Base-by-base conservation (phyloP, 177 flowering plant species). In the Vitis hybrid region DNA sequence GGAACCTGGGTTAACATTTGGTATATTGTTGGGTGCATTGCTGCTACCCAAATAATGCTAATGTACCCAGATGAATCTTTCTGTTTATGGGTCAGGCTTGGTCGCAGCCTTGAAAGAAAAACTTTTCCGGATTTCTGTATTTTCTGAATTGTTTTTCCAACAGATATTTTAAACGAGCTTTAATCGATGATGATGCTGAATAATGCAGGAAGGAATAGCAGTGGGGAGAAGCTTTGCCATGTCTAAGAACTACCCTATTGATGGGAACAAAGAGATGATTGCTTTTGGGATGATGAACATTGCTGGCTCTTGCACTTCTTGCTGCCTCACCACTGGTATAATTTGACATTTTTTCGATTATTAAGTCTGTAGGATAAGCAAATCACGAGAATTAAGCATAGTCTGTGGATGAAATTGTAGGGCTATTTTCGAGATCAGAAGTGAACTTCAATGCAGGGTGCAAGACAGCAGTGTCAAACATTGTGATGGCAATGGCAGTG, bases 251-350 rank as follows among this genome's bases (percentile, higher is more conserved):
- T 95, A 95, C 79, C 88, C 91, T 76, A 93, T 95, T 35, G 98
- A 95, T 84, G 98, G 98, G 3, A 94, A 94, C 89, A 95, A 95
- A 82, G 99, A 95, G 83, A 95, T 93, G 99, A 89, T 95, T 49
- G 98, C 98, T 24, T 77, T 95, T 75, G 99, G 99, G 57, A 88
- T 75, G 73, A 95, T 95, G 99, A 95, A 95, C 83, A 90, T 95
- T 41, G 88, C 70, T 64, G 99, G 99, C 41, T 95, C 98, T 51
- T 89, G 79, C 84, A 84, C 90, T 58, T 95, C 98, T 74, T 95
- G 98, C 77, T 95, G 90, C 78, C 90, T 95, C 62, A 91, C 98
- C 24, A 86, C 97, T 63, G 98, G 98, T 94, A 65, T 8, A 48
- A n/a, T 35, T 1, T 50, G 17, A 1, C 17, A n/a, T 67, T 24